Evolutionary conservation across 345 rosid genomes (phyloP), one percentile per base, ranked within the genome.

Genomic region (Salix purpurea): DNA sequence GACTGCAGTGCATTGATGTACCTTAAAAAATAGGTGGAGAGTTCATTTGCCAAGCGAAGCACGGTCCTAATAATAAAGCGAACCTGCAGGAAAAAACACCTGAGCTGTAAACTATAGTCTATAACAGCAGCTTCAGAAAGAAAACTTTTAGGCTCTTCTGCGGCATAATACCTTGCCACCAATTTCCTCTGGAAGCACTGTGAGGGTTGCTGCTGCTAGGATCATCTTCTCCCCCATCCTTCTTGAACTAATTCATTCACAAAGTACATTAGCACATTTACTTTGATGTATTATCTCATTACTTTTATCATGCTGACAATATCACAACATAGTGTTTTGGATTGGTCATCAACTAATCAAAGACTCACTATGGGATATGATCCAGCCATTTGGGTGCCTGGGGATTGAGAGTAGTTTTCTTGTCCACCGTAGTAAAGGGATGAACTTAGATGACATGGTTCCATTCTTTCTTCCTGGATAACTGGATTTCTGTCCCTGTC

Each of bases 401-500:
- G 76, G 69, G 88, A 65, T 52, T 62, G 81, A 65, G 89, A 85
- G 74, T 87, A 91, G 67, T 86, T 83, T 65, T 92, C 96, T 87
- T 85, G 98, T 32, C 96, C 98, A 74, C 98, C 96, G 50, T 92
- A 91, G 90, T 92, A 91, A 71, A 91, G 84, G 23, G 97, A 90
- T 74, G 98, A 94, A 78, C 97, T 92, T 67, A 94, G 85, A 76
- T 91, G 88, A 76, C 93, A 94, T 37, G 94, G 93, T 24, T 82
- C 85, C 54, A 39, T 83, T 78, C 80, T 84, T 76, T 85, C 92
- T 84, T 91, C 90, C 76, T 70, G 78, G 70, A 84, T 85, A 21
- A 72, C 72, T 19, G 71, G 67, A 44, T 60, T 84, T 65, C 76
- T 83, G 28, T 89, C 84, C 80, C 74, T 84, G 80, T 81, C 73